A percentile compares a stretch with the other conserved stretches of the same genome.
These are phyloP conservation scores for Dothiorella sarmentorum DNA, from an alignment of 2,329 filamentous ascomycete species.

Conservation along the genomic window DNA sequence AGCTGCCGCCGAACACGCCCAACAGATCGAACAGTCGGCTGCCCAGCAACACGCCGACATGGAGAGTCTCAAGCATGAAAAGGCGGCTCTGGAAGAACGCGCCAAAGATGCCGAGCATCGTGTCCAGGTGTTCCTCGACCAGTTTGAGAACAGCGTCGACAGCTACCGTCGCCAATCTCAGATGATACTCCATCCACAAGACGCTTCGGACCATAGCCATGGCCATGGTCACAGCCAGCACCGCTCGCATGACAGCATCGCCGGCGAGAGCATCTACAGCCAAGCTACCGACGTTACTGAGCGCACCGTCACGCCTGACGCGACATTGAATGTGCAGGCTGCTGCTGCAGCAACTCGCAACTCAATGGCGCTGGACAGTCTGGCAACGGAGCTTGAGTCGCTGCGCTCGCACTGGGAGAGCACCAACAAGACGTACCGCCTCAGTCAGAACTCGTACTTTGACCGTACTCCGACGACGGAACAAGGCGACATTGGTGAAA, in stretches of 20 bases:
- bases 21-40: constrained; percentile 53
- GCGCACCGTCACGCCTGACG: constrained; percentile 30
- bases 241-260: constrained; percentile 57
- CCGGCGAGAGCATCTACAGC: constrained; percentile 54
- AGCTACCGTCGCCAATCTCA: constrained; percentile 80
- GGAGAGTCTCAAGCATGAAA: constrained; percentile 79
- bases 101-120: constrained; percentile 89
- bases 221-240: constrained; percentile 33
- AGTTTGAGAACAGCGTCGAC: constrained; percentile 90
- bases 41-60: constrained; percentile 64
- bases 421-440: constrained; percentile 89
- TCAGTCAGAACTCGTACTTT: constrained; percentile 87
- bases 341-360: constrained; percentile 45
- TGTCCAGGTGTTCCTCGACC: constrained; percentile 86
- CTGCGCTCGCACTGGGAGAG: constrained; percentile 91
- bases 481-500: constrained; percentile 31
- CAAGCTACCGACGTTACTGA: constrained; percentile 33
- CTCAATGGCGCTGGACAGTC: constrained; percentile 76
- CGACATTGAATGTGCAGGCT: constrained; percentile 28
- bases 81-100: constrained; percentile 73
- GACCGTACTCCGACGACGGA: constrained; percentile 52
- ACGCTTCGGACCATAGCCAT: neutral
- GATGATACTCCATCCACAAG: constrained; percentile 16
- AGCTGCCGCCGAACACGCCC: constrained; percentile 48
- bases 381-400: constrained; percentile 88